Evolutionary conservation across 83 land plant species (phyloP).

Genomic region (Thuja plicata): DNA sequence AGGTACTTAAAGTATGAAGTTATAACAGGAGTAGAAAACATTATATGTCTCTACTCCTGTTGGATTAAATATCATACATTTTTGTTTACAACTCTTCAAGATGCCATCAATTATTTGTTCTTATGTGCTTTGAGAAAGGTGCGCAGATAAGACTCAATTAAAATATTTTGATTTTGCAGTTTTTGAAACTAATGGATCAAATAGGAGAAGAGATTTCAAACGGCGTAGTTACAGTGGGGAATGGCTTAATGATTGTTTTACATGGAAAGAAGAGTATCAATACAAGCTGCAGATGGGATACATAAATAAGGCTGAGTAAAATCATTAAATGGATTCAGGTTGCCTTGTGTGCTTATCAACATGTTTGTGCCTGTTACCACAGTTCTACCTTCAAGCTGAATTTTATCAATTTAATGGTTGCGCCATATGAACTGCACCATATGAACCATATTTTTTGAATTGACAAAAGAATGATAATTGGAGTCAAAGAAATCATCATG

Average conservation of each 20-base stretch:
- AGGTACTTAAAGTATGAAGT: slow-evolving; percentile 30
- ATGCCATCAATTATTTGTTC: not conserved
- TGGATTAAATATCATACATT: not conserved
- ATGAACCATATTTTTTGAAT: not conserved
- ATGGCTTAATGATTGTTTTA: slow-evolving; percentile 40
- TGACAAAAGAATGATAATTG: not conserved
- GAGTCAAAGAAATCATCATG: not conserved
- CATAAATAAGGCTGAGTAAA: slow-evolving; percentile 15
- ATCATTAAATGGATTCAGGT: not conserved
- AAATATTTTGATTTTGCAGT: slow-evolving; percentile 26
- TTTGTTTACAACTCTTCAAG: too few relatives aligned
- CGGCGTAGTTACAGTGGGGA: slow-evolving; percentile 49
- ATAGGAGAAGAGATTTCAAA: slow-evolving; percentile 27
- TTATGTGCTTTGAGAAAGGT: not conserved
- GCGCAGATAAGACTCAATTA: not conserved
- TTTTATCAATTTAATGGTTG: not conserved
- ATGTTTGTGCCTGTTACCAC: too few relatives aligned
- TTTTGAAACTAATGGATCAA: slow-evolving; percentile 48
- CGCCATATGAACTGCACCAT: not conserved
- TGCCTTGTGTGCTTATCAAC: not conserved
- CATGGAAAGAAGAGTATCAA: slow-evolving; percentile 45
- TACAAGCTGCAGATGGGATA: slow-evolving; percentile 55
- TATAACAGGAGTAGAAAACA: not conserved
- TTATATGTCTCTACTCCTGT: not conserved
- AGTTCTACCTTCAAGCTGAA: not conserved